Base-by-base conservation (phyloP, 768 basidiomycete species). In the Antrodiella citrinella region DNA sequence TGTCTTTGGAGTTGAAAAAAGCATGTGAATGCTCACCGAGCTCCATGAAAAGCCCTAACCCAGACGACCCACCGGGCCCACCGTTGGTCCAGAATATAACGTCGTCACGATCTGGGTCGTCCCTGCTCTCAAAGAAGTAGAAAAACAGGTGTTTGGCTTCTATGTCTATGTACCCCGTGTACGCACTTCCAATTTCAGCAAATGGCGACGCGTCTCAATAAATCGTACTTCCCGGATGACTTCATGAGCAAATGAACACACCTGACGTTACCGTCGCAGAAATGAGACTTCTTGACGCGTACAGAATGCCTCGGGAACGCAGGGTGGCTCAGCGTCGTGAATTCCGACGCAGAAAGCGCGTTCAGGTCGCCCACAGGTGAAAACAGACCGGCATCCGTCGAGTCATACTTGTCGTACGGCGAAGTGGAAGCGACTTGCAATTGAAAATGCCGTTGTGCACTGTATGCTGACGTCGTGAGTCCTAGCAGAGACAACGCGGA, bases 111-210 rank as follows among this genome's bases (percentile, higher is more conserved):
- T 57, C 59, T 0, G 67, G 68, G n/a, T 67, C 52, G n/a, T 57
- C 57, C 25, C 75, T 53, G 26, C 68, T 70, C 55, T 75, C 74
- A 54, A 76, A 75, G 61, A 76, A 76, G 62, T 69, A 70, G 65
- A 73, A 73, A 54, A 64, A 65, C 26, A 65, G 26, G 45, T 65
- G 65, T 26, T 51, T 76, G 24, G 80, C 77, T 59, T 77, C 69
- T 42, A 82, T 71, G 52, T 84, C 82, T 48, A 85, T 81, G 55
- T 84, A 84, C 9, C 83, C 83, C 0, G 81, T 82, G 59, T 80
- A 85, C 1, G 73, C 66, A 18, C 78, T 82, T 25, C 43, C 26
- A 13, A n/a, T n/a, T n/a, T n/a, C n/a, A n/a, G n/a, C n/a, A 3
- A 21, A 3, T 21, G 26, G 26, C n/a, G 12, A 20, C 26, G 10